Conservation (phyloP, 129 eudicot species). For the Cynara cardunculus region DNA sequence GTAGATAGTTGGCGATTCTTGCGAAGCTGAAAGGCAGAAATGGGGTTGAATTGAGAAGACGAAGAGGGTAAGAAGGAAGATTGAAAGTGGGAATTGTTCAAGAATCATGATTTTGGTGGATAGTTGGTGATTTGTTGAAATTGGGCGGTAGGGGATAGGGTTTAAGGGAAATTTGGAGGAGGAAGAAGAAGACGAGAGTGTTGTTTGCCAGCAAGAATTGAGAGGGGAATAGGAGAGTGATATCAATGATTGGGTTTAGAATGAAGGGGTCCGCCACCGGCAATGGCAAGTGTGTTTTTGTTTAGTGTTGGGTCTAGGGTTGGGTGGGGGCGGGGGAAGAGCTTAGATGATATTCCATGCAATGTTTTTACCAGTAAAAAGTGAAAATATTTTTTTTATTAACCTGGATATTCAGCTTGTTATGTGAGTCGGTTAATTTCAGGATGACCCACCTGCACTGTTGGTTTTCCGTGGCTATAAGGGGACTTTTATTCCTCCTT, state of each 20-base stretch:
- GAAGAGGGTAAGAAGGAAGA: conserved; percentile 22
- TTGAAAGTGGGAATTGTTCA: conserved; percentile 6
- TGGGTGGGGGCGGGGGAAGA: not conserved
- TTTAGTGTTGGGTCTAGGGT: conserved; percentile 18
- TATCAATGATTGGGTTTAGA: conserved; percentile 34
- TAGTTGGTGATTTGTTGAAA: not conserved
- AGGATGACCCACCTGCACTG: too few species aligned
- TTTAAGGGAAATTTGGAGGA: conserved; percentile 25
- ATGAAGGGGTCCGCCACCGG: conserved; percentile 15
- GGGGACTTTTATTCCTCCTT: too few species aligned
- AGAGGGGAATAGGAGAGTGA: not conserved
- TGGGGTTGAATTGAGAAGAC: conserved; percentile 13
- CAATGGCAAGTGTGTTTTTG: conserved; percentile 30
- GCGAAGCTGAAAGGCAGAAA: not conserved
- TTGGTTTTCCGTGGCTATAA: too few species aligned
- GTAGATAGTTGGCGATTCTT: conserved; percentile 46
- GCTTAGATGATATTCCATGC: too few species aligned
- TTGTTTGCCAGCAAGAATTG: not conserved
- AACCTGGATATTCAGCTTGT: too few species aligned
- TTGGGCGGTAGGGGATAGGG: conserved; percentile 15
- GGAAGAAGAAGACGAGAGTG: conserved; percentile 6
- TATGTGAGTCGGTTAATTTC: too few species aligned
- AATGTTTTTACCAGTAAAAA: too few species aligned
- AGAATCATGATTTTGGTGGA: conserved; percentile 7
- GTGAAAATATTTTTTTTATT: too few species aligned